A percentile compares a stretch with the other conserved stretches of the same genome.
Evolutionary conservation across 352 stramenopile species (phyloP).

Genomic region (Phytophthora pseudosyringae): DNA sequence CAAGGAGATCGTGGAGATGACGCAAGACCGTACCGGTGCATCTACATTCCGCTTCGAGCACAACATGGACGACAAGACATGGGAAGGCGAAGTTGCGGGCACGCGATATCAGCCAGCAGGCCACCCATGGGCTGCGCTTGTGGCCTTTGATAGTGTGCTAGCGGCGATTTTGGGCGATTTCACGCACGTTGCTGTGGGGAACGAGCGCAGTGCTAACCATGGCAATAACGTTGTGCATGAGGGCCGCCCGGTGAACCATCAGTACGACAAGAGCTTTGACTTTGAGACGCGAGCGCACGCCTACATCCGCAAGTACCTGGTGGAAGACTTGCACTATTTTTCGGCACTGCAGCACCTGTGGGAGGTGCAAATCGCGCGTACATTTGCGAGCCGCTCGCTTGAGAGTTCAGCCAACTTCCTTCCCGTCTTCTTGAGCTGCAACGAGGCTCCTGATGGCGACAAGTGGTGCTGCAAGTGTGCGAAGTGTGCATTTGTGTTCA

Average conservation of each 20-base stretch:
- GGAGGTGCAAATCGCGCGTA: constrained; percentile 51
- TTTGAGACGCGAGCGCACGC: constrained; percentile 40
- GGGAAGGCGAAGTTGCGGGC: constrained; percentile 32
- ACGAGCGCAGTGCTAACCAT: constrained; percentile 49
- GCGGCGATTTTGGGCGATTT: constrained; percentile 39
- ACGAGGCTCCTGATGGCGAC: constrained; percentile 40
- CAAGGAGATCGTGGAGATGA: constrained; percentile 40
- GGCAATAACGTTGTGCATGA: constrained; percentile 47
- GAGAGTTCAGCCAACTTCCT: constrained; percentile 36
- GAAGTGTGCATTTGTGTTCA: constrained; percentile 54
- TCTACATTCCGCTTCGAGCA: constrained; percentile 41
- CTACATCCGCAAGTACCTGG: constrained; percentile 48
- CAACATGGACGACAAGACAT: constrained; percentile 39
- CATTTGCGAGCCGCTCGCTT: constrained; percentile 40
- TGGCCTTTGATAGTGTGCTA: constrained; percentile 49
- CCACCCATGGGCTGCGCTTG: constrained; percentile 47
- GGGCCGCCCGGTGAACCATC: constrained; percentile 46
- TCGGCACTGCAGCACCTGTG: constrained; percentile 51
- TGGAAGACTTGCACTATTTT: constrained; percentile 50
- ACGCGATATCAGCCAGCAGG: constrained; percentile 39
- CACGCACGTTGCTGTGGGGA: constrained; percentile 44
- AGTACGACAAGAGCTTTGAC: constrained; percentile 59
- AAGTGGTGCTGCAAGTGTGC: constrained; percentile 51
- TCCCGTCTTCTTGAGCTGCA: constrained; percentile 52
- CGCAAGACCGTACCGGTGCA: constrained; percentile 18